Conservation (phyloP, 371 early-diverging fungal species). For the Mucor irregularis region DNA sequence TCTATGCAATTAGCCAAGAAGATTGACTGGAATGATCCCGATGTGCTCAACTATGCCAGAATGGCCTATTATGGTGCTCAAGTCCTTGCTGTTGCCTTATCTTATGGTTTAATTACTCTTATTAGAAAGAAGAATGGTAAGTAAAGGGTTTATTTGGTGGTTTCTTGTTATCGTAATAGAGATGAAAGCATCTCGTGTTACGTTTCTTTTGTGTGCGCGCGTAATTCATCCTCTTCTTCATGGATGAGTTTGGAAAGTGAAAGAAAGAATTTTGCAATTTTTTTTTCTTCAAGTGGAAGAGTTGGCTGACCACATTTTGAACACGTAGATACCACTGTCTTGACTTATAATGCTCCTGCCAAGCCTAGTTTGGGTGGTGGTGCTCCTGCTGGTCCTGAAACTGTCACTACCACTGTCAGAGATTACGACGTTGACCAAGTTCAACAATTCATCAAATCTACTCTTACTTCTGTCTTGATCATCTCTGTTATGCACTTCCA, state of each 20-base stretch:
- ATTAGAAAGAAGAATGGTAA: constrained; percentile 70
- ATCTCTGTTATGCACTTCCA: constrained; percentile 85
- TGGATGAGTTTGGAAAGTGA: constrained; percentile 5
- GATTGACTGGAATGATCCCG: constrained; percentile 68
- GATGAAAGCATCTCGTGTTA: neutral
- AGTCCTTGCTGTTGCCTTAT: constrained; percentile 52
- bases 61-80: constrained; percentile 70
- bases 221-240: neutral
- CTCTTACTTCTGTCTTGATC: constrained; percentile 66
- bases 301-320: neutral
- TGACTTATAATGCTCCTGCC: constrained; percentile 63
- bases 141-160: neutral
- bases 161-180: neutral
- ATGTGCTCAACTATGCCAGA: constrained; percentile 62
- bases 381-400: constrained; percentile 27
- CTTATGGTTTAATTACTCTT: constrained; percentile 55
- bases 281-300: neutral
- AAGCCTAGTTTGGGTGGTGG: constrained; percentile 30
- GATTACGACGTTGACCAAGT: constrained; percentile 86
- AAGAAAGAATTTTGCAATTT: neutral
- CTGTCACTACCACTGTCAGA: constrained; percentile 71
- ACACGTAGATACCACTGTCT: constrained; percentile 58
- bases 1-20: constrained; percentile 74
- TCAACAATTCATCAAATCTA: constrained; percentile 70
- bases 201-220: neutral